Evolutionary conservation across 345 rosid species (phyloP).

Genomic region (Eutrema japonicum): DNA sequence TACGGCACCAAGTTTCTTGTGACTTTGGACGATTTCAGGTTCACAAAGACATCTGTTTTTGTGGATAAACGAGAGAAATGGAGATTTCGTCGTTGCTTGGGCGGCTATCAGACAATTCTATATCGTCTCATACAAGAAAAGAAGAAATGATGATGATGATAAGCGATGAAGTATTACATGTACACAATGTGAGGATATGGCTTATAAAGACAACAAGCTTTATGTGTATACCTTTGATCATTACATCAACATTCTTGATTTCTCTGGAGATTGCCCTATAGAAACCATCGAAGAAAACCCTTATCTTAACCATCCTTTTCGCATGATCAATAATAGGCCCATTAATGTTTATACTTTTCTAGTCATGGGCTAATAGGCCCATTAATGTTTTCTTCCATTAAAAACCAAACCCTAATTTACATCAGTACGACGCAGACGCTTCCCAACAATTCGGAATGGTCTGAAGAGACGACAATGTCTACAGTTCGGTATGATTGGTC

Average conservation of each 20-base stretch:
- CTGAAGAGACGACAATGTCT: conserved; percentile 28
- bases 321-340: too few relatives aligned
- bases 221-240: conserved; percentile 24
- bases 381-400: not conserved
- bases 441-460: not conserved
- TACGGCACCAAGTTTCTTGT: conserved; percentile 31
- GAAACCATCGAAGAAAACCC: conserved; percentile 2
- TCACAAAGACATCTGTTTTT: conserved; percentile 6
- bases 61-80: conserved; percentile 32
- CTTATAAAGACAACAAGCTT: conserved; percentile 31
- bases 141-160: not conserved
- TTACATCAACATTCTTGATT: conserved; percentile 23
- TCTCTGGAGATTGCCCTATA: conserved; percentile 13
- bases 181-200: conserved; percentile 36
- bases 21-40: conserved; percentile 18
- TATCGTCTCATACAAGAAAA: conserved; percentile 28
- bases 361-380: not conserved
- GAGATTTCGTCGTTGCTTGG: conserved; percentile 25
- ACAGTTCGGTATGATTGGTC: conserved; percentile 32
- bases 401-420: not conserved
- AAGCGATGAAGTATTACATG: conserved; percentile 31
- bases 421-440: not conserved
- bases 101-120: conserved; percentile 26
- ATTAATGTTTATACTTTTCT: not conserved
- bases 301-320: conserved; percentile 28